Percentiles rank a stretch among this genome's conserved stretches.
phyloP scores from a whole-genome alignment of 2,329 filamentous ascomycete genomes.

The Apiospora koreana region DNA sequence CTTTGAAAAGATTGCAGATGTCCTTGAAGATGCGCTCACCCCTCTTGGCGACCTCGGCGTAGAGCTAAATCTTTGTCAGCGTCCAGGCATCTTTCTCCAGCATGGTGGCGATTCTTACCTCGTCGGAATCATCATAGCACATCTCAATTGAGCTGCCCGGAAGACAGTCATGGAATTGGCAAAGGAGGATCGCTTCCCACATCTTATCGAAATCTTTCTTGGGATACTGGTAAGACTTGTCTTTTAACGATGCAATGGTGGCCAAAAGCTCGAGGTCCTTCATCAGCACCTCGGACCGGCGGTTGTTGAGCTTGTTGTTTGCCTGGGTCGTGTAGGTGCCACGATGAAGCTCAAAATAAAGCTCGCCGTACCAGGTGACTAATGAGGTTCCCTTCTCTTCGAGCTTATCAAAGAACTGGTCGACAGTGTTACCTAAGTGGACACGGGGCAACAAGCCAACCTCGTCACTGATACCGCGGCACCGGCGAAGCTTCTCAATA shows the following conservation, averaged over 20 bases:
- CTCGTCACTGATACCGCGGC: constrained; percentile 88
- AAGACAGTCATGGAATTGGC: constrained; percentile 96
- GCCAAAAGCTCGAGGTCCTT: constrained; percentile 87
- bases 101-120: constrained; percentile 45
- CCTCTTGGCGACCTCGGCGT: constrained; percentile 77
- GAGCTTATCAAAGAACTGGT: constrained; percentile 88
- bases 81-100: neutral
- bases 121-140: constrained; percentile 95
- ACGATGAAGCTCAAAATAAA: constrained; percentile 96
- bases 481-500: constrained; percentile 90
- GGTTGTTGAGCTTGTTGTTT: constrained; percentile 95
- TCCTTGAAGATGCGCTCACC: constrained; percentile 73
- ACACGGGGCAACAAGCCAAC: constrained; percentile 81
- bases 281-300: constrained; percentile 80
- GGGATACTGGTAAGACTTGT: constrained; percentile 80
- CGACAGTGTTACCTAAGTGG: constrained; percentile 85
- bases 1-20: constrained; percentile 66
- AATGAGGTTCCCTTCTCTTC: constrained; percentile 78
- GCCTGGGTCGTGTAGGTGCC: constrained; percentile 97
- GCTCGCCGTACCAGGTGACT: constrained; percentile 95
- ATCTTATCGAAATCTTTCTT: constrained; percentile 92
- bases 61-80: constrained; percentile 56
- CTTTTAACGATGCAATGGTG: constrained; percentile 77
- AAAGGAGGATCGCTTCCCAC: constrained; percentile 91
- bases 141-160: constrained; percentile 95